Evolutionary conservation across 2,329 filamentous ascomycete species (phyloP).

Genomic region (Claviceps sp.): DNA sequence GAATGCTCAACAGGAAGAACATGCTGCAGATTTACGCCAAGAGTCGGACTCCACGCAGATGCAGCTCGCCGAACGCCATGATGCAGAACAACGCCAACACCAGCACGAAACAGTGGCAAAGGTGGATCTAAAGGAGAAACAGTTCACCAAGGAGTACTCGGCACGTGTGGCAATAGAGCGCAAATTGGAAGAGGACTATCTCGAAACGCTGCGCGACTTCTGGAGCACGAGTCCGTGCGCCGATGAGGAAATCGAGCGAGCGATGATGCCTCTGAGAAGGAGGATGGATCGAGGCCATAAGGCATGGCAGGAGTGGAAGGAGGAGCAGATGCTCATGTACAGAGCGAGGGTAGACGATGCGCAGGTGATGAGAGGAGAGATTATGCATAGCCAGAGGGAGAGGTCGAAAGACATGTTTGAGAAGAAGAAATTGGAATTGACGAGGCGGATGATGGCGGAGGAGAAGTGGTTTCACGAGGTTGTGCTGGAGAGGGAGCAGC

Average conservation of each 20-base stretch:
- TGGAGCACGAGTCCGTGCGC: constrained; percentile 24
- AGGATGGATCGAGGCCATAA: constrained; percentile 28
- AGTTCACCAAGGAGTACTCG: constrained; percentile 27
- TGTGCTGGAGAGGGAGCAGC: constrained; percentile 26
- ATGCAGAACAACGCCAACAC: constrained; percentile 18
- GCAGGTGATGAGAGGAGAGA: constrained; percentile 25
- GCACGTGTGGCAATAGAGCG: constrained; percentile 27
- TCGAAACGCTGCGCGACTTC: constrained; percentile 22
- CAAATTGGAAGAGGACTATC: constrained; percentile 31
- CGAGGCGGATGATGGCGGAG: constrained; percentile 27
- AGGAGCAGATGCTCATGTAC: constrained; percentile 25
- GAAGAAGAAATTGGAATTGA: constrained; percentile 18
- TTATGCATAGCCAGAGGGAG: constrained; percentile 26
- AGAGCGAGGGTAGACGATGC: constrained; percentile 25
- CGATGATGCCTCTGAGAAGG: constrained; percentile 22
- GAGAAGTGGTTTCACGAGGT: constrained; percentile 33
- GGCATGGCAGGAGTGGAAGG: constrained; percentile 27
- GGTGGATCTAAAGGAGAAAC: constrained; percentile 20
- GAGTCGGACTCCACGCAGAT: constrained; percentile 14
- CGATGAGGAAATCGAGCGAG: constrained; percentile 16
- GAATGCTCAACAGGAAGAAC: constrained; percentile 23
- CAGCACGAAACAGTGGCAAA: constrained; percentile 13
- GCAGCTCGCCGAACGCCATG: constrained; percentile 21
- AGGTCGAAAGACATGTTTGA: constrained; percentile 17
- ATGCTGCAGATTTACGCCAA: constrained; percentile 14